Evolutionary conservation across 345 rosid genomes (phyloP).

Genomic region (Linum lewisii): DNA sequence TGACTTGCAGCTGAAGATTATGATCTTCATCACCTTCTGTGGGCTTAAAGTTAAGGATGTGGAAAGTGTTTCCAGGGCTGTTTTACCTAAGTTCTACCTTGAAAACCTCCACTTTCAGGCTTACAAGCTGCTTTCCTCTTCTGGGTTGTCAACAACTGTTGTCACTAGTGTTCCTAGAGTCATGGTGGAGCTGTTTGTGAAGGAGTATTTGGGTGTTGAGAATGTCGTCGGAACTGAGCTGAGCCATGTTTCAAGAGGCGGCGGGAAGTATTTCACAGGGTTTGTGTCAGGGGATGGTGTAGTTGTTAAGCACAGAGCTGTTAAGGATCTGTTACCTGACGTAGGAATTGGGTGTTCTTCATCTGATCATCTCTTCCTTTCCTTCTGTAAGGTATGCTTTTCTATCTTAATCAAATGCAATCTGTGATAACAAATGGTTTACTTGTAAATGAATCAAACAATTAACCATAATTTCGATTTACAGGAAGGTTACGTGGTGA

Average conservation of each 20-base stretch:
- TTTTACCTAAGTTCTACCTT: conserved; percentile 83
- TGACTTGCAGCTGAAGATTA: conserved; percentile 40
- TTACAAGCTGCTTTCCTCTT: conserved; percentile 36
- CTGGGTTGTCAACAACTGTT: conserved; percentile 33
- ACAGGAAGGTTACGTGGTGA: conserved; percentile 70
- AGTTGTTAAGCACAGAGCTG: conserved; percentile 46
- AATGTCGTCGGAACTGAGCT: conserved; percentile 70
- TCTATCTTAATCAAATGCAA: background rate
- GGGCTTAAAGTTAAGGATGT: conserved; percentile 52
- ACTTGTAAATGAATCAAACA: no score
- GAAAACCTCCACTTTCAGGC: conserved; percentile 63
- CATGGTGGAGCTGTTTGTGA: conserved; percentile 67
- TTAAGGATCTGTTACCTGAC: conserved; percentile 59
- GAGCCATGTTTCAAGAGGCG: conserved; percentile 11
- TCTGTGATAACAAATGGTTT: no score
- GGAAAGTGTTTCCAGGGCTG: conserved; percentile 62
- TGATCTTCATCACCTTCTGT: conserved; percentile 68
- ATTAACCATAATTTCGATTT: background rate
- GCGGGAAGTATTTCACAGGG: conserved; percentile 46
- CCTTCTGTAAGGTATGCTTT: conserved; percentile 57
- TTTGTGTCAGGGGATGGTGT: conserved; percentile 55
- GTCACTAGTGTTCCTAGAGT: conserved; percentile 73
- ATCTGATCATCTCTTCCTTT: conserved; percentile 54
- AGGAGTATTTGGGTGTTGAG: conserved; percentile 52
- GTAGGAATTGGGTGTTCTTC: conserved; percentile 65